Evolutionary conservation across 768 basidiomycete genomes (phyloP).

Genomic region (Collybiopsis luxurians): DNA sequence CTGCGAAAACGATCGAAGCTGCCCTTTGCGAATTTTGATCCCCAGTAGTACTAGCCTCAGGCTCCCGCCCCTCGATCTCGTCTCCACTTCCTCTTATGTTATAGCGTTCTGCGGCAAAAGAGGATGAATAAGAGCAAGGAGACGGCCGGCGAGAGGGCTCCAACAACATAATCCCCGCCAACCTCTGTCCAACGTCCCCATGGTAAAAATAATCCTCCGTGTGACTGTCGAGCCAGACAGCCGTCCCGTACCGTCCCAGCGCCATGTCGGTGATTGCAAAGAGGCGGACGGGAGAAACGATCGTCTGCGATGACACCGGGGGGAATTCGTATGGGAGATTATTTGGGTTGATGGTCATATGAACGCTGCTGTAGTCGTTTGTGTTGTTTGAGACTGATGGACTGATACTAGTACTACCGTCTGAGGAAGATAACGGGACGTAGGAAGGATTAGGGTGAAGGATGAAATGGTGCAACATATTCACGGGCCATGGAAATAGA

Average conservation of each 20-base stretch:
- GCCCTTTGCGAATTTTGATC: conserved; percentile 23
- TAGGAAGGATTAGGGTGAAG: conserved; percentile 44
- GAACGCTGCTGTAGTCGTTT: too few species aligned
- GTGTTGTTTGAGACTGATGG: too few species aligned
- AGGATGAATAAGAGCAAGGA: too few species aligned
- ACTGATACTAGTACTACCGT: background rate
- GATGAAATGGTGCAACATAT: conserved; percentile 62
- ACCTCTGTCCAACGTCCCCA: conserved; percentile 52
- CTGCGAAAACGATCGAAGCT: conserved; percentile 42
- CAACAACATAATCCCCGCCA: conserved; percentile 43
- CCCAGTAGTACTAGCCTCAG: too few species aligned
- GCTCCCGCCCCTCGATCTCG: too few species aligned
- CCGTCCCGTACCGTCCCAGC: conserved; percentile 58
- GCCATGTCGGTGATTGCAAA: conserved; percentile 53
- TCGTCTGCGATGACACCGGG: conserved; percentile 30
- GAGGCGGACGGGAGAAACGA: conserved; percentile 56
- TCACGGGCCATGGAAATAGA: conserved; percentile 65
- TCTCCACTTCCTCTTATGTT: conserved; percentile 9
- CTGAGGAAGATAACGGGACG: conserved; percentile 7
- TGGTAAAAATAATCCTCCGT: conserved; percentile 46
- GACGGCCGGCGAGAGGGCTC: conserved; percentile 6
- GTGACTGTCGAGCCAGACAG: conserved; percentile 65
- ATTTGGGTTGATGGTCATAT: background rate
- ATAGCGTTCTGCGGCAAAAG: too few species aligned
- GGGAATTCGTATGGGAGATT: conserved; percentile 41